A percentile compares a stretch with the other conserved stretches of the same genome.
phyloP scores from a whole-genome alignment of 495 filamentous ascomycete species.

The Neurospora terricola region DNA sequence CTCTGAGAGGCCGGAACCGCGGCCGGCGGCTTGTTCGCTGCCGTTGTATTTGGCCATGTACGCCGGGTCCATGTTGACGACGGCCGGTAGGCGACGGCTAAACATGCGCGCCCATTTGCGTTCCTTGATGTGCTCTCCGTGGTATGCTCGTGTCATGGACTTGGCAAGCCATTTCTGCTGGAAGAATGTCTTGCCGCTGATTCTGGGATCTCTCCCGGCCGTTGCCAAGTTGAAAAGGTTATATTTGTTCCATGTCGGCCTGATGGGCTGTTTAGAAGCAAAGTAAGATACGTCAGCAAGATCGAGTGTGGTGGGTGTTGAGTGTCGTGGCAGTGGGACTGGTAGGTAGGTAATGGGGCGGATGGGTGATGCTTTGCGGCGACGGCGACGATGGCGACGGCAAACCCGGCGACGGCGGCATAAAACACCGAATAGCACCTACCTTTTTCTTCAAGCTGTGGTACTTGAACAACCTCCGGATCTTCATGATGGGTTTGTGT shows the following conservation, averaged over 20 bases:
- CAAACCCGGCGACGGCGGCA: not conserved
- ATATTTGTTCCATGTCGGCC: slow-evolving; percentile 96
- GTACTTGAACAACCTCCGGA: slow-evolving; percentile 41
- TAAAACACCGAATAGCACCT: slow-evolving; percentile 16
- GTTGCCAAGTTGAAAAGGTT: slow-evolving; percentile 80
- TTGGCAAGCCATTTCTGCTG: slow-evolving; percentile 97
- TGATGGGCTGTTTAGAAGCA: slow-evolving; percentile 57
- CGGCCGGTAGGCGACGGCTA: slow-evolving; percentile 60
- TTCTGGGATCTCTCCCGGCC: slow-evolving; percentile 9
- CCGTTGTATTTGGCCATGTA: slow-evolving; percentile 74
- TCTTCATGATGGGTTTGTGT: slow-evolving; percentile 36
- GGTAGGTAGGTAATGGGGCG: not conserved
- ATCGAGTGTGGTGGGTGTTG: not conserved
- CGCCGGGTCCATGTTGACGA: slow-evolving; percentile 70
- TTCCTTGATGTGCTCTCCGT: slow-evolving; percentile 88
- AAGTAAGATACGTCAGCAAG: not conserved
- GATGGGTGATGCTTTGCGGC: not conserved
- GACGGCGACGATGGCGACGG: not conserved
- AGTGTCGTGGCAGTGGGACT: not conserved
- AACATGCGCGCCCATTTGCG: slow-evolving; percentile 91
- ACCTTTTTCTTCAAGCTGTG: slow-evolving; percentile 55
- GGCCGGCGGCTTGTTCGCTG: slow-evolving; percentile 65
- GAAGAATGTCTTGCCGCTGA: slow-evolving; percentile 59
- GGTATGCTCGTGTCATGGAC: slow-evolving; percentile 70
- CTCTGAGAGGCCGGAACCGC: slow-evolving; percentile 54